Conservation (phyloP, 1,284 basidiomycete genomes). For the Papiliotrema laurentii region DNA sequence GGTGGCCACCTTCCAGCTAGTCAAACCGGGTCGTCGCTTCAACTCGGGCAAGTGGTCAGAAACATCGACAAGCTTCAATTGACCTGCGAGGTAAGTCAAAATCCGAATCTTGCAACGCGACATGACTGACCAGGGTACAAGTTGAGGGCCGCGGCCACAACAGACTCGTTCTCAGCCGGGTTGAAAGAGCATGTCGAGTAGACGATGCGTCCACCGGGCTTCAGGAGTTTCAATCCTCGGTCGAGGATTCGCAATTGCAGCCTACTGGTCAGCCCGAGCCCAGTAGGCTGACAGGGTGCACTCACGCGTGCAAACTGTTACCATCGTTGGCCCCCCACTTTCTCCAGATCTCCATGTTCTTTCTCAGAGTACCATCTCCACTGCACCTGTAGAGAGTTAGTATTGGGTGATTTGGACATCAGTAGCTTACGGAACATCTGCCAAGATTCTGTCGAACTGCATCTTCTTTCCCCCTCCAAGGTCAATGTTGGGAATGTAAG, state of each 20-base stretch:
- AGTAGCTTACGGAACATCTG: conserved; percentile 80
- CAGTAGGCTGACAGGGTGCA: conserved; percentile 7
- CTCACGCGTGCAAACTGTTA: conserved; percentile 80
- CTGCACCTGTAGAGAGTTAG: conserved; percentile 54
- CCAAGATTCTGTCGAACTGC: conserved; percentile 87
- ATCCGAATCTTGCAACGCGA: neutral
- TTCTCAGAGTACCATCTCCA: conserved; percentile 92
- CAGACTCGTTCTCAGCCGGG: conserved; percentile 96
- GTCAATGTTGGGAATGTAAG: conserved; percentile 73
- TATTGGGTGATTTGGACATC: neutral
- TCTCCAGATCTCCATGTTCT: conserved; percentile 95
- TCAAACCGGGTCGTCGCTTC: conserved; percentile 68
- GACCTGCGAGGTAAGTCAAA: conserved; percentile 42
- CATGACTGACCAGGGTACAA: conserved; percentile 61
- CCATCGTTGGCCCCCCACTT: conserved; percentile 85
- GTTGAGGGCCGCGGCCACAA: conserved; percentile 78
- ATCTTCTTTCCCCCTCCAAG: conserved; percentile 52
- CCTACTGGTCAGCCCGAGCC: conserved; percentile 45
- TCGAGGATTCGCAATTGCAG: conserved; percentile 88
- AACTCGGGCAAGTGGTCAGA: conserved; percentile 67
- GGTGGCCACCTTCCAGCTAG: conserved; percentile 63
- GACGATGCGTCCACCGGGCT: conserved; percentile 81
- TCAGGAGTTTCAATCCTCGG: conserved; percentile 86
- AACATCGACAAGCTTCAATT: conserved; percentile 78
- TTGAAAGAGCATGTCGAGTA: conserved; percentile 99